These are phyloP conservation scores for Uronychia setigera DNA, from an alignment of 73 alveolate species.

Conservation along the genomic window DNA sequence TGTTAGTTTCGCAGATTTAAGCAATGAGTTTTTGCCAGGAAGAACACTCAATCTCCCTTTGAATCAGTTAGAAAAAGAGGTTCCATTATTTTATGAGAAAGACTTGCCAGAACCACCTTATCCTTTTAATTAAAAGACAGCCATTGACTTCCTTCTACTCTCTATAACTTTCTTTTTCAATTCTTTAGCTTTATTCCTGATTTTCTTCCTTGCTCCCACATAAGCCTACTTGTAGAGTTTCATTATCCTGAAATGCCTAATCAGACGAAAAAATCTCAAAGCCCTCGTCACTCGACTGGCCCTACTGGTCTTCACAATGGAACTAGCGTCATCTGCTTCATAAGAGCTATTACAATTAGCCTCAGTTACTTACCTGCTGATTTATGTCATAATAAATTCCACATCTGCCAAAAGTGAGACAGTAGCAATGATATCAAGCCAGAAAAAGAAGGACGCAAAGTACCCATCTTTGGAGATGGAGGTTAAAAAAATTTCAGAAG, in stretches of 20 bases:
- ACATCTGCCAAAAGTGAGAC: slow-evolving; percentile 27
- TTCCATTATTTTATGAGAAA: too few relatives aligned
- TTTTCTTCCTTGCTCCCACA: not conserved
- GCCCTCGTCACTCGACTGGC: slow-evolving; percentile 77
- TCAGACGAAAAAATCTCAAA: slow-evolving; percentile 62
- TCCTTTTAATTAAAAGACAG: too few relatives aligned
- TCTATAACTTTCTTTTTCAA: too few relatives aligned
- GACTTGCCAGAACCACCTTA: too few relatives aligned
- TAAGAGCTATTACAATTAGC: slow-evolving; percentile 10
- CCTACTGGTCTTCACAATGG: slow-evolving; percentile 65
- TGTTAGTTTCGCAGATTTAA: too few relatives aligned
- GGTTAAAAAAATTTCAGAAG: slow-evolving; percentile 6
- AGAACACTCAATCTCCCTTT: too few relatives aligned
- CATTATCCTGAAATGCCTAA: slow-evolving; percentile 61
- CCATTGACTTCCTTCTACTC: too few relatives aligned
- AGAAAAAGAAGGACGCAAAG: slow-evolving; percentile 22
- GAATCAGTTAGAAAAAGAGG: too few relatives aligned
- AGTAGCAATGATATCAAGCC: slow-evolving; percentile 37
- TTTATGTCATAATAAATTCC: not conserved
- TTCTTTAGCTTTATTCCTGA: not conserved
- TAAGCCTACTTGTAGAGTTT: slow-evolving; percentile 45
- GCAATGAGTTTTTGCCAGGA: too few relatives aligned
- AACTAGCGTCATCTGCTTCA: slow-evolving; percentile 66
- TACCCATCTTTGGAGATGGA: slow-evolving; percentile 12
- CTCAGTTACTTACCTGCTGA: slow-evolving; percentile 29